Percentiles rank a stretch among this genome's conserved stretches.
phyloP scores from a whole-genome alignment of 2,329 filamentous ascomycete genomes.

The Eutypella sp. region DNA sequence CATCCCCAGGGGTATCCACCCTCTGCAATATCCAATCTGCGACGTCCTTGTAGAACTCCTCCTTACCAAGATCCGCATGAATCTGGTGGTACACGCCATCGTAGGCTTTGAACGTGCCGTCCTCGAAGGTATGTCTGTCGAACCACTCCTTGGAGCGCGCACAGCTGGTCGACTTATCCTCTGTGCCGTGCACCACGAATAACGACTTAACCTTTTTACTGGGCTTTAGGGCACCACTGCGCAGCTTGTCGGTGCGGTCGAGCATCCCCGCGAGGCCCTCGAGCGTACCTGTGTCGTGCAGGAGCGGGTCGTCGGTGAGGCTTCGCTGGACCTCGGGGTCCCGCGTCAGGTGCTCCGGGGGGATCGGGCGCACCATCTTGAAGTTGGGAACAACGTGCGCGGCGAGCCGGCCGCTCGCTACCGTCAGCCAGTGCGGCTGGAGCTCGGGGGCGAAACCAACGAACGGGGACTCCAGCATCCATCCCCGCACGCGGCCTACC shows the following conservation, averaged over 20 bases:
- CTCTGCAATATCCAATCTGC: slow-evolving; percentile 60
- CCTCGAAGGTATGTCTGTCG: slow-evolving; percentile 47
- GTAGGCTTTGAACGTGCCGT: slow-evolving; percentile 69
- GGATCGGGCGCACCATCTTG: slow-evolving; percentile 63
- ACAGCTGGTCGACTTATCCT: slow-evolving; percentile 64
- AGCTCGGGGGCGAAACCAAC: slow-evolving; percentile 64
- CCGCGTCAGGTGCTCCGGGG: slow-evolving; percentile 59
- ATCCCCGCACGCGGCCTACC: slow-evolving; percentile 61
- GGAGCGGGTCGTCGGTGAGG: slow-evolving; percentile 62
- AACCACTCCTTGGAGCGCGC: slow-evolving; percentile 61
- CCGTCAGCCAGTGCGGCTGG: slow-evolving; percentile 58
- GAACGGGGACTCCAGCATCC: slow-evolving; percentile 73
- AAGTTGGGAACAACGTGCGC: slow-evolving; percentile 61
- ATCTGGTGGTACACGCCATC: slow-evolving; percentile 75
- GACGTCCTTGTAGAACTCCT: slow-evolving; percentile 55
- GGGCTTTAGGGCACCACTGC: slow-evolving; percentile 48
- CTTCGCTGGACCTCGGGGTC: slow-evolving; percentile 59
- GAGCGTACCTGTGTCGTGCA: slow-evolving; percentile 82
- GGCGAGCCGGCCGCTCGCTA: slow-evolving; percentile 62
- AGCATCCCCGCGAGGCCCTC: slow-evolving; percentile 73
- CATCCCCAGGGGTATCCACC: slow-evolving; percentile 2
- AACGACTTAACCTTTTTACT: slow-evolving; percentile 55
- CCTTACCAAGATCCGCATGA: slow-evolving; percentile 53
- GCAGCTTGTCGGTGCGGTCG: slow-evolving; percentile 62
- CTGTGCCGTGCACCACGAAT: slow-evolving; percentile 72